Base-by-base conservation (phyloP, 257 asterid species). In the Verbena officinalis region DNA sequence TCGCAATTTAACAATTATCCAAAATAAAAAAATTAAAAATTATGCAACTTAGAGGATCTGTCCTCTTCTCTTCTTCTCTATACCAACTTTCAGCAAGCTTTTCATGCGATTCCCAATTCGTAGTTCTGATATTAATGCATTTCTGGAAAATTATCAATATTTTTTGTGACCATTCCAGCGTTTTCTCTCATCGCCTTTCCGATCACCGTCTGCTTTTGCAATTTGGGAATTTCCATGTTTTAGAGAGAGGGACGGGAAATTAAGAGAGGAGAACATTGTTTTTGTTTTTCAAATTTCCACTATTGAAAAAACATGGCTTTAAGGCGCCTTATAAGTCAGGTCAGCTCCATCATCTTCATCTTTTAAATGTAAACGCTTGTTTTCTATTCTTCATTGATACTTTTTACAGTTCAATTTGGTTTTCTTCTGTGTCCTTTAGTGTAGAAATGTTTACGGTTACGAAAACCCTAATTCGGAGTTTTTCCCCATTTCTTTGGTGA, bases 271-370 rank as follows among this genome's bases (percentile, higher is more conserved):
- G 13, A 58, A 16, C 2, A 21, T 15, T 51, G 19, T 30, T 42
- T 54, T 17, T n/a, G 12, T 16, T 1, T 27, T 45, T 40, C 10
- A 13, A 16, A 3, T 1, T 13, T 42, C 11, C 44, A 30, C 33
- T 43, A 43, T 54, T 53, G 53, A 16, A 7, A 24, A 48, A 14
- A n/a, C 36, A 73, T 67, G 78, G 53, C 38, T 27, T 53, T 60
- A 21, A 53, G 73, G 73, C 78, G 70, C 43, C 78, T 73, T 67
- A 51, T 73, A 70, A 38, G 14, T 67, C 70, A 73, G 67, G 70
- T 73, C 13, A 43, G 55, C 36, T 43, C 16, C 30, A 10, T 24
- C 5, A 27, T 27, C 33, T 27, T 27, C 33, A 27, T 27, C 33
- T 2, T 27, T 27, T 27, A 27, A 27, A 27, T 27, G 10, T 24